These are phyloP conservation scores for Leucaena leucocephala DNA, from an alignment of 306 rosid genomes.

Conservation along the genomic window DNA sequence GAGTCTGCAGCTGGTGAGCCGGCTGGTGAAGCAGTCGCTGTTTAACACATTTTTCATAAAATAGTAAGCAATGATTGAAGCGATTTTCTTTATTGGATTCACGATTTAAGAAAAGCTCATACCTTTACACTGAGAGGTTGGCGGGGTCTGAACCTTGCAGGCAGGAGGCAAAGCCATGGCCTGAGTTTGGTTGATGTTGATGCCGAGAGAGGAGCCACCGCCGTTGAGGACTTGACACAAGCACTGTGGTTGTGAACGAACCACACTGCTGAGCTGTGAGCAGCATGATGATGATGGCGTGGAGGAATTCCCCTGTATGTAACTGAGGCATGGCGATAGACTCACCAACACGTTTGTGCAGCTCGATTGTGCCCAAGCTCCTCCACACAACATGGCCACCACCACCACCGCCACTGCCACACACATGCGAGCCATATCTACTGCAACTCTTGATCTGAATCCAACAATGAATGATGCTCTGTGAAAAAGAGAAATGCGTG, in stretches of 20 bases:
- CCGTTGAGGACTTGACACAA: slow-evolving; percentile 75
- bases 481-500: neutral
- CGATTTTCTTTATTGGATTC: too few relatives aligned
- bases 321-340: slow-evolving; percentile 78
- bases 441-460: neutral
- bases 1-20: slow-evolving; percentile 63
- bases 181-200: slow-evolving; percentile 70
- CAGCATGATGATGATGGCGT: slow-evolving; percentile 79
- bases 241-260: slow-evolving; percentile 72
- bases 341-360: slow-evolving; percentile 65
- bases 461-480: neutral
- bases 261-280: slow-evolving; percentile 67
- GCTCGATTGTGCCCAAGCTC: slow-evolving; percentile 59
- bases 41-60: slow-evolving; percentile 23
- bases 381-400: slow-evolving; percentile 48
- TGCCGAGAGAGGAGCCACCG: slow-evolving; percentile 63
- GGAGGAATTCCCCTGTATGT: slow-evolving; percentile 71
- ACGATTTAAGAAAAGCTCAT: neutral
- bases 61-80: neutral
- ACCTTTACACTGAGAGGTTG: slow-evolving; percentile 65
- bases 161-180: slow-evolving; percentile 76
- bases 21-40: slow-evolving; percentile 60
- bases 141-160: slow-evolving; percentile 80
- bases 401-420: slow-evolving; percentile 35
- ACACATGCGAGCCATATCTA: slow-evolving; percentile 49